phyloP scores from a whole-genome alignment of 2,329 filamentous ascomycete species.

The Colletotrichum euphorbiae region DNA sequence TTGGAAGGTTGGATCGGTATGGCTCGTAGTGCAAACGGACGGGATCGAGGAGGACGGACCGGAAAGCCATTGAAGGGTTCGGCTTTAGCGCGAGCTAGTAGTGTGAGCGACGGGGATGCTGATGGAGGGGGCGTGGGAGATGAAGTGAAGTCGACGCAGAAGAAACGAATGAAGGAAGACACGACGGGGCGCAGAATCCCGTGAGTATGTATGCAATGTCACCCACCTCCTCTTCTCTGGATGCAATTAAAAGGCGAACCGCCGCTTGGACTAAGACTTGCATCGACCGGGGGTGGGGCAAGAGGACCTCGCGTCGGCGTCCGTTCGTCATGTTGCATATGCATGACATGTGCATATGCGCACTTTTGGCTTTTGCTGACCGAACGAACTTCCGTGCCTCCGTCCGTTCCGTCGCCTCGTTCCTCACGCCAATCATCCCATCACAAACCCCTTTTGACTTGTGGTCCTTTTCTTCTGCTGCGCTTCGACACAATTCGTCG shows the following conservation, averaged over 20 bases:
- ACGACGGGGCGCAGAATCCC: background rate
- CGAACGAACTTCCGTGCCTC: too few relatives aligned
- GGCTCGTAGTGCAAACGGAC: background rate
- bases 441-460: background rate
- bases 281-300: slow-evolving; percentile 27
- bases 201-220: slow-evolving; percentile 28
- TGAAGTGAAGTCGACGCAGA: background rate
- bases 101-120: background rate
- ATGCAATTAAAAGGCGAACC: slow-evolving; percentile 15
- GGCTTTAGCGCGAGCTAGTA: background rate
- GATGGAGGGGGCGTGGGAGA: slow-evolving; percentile 2
- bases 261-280: slow-evolving; percentile 20
- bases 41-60: slow-evolving; percentile 34
- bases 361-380: background rate
- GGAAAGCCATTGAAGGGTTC: slow-evolving; percentile 28
- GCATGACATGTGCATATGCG: slow-evolving; percentile 36
- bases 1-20: slow-evolving; percentile 24
- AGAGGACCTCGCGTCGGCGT: background rate
- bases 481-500: slow-evolving; percentile 35
- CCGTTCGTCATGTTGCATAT: slow-evolving; percentile 22
- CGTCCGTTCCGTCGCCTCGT: slow-evolving; percentile 21
- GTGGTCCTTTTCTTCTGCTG: slow-evolving; percentile 6
- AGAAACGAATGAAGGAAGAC: slow-evolving; percentile 14
- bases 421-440: slow-evolving; percentile 25
- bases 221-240: background rate